Conservation (phyloP, 2,329 filamentous ascomycete genomes). For the Byssoonygena ceratinophila region DNA sequence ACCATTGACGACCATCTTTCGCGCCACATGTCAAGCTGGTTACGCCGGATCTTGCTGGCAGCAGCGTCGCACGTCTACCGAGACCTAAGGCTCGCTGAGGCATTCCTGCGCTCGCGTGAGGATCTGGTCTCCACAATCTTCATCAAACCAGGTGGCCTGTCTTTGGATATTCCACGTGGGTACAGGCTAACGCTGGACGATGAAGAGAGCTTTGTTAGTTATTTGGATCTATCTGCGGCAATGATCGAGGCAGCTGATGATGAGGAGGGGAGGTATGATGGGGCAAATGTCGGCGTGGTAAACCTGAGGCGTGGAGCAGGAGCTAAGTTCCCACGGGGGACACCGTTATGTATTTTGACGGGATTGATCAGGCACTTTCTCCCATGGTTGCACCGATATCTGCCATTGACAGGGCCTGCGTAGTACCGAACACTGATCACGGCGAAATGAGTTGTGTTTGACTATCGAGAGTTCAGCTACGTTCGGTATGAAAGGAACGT, state of each 20-base stretch:
- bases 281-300: constrained; percentile 20
- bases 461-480: too few relatives aligned
- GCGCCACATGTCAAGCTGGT: constrained; percentile 20
- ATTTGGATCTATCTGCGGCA: constrained; percentile 38
- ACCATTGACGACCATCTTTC: constrained; percentile 34
- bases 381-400: constrained; percentile 28
- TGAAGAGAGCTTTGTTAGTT: constrained; percentile 34
- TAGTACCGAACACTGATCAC: background rate
- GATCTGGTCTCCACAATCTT: constrained; percentile 21
- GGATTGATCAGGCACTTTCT: constrained; percentile 29
- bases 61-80: constrained; percentile 19
- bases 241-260: constrained; percentile 42
- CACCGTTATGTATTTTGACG: constrained; percentile 25
- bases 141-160: constrained; percentile 21
- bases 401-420: constrained; percentile 18
- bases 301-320: constrained; percentile 20
- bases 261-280: constrained; percentile 20
- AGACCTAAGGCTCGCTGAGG: constrained; percentile 17
- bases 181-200: constrained; percentile 33
- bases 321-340: constrained; percentile 29
- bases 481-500: too few relatives aligned
- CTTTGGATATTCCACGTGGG: constrained; percentile 25
- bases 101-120: constrained; percentile 17
- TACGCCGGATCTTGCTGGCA: constrained; percentile 16
- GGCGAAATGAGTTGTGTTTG: too few relatives aligned